phyloP scores from a whole-genome alignment of 1,139 yeast species.

The Suhomyces yuchorum region DNA sequence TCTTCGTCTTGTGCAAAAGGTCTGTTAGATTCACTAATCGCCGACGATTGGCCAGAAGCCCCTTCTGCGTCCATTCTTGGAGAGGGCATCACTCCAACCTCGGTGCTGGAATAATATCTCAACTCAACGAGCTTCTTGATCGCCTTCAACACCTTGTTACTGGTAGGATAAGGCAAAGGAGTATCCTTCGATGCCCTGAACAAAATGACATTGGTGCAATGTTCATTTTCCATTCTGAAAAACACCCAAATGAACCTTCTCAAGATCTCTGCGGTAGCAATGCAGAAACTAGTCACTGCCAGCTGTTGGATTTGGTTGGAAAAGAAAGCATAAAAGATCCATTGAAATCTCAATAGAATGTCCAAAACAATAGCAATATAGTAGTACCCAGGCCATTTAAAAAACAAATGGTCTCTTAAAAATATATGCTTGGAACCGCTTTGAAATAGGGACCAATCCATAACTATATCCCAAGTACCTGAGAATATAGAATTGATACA shows the following conservation, averaged over 20 bases:
- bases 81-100: slow-evolving; percentile 1
- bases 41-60: slow-evolving; percentile 5
- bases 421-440: slow-evolving; percentile 56
- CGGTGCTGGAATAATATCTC: slow-evolving; percentile 24
- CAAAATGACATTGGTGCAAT: slow-evolving; percentile 80
- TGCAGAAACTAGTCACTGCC: slow-evolving; percentile 82
- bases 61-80: not conserved
- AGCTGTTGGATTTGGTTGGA: slow-evolving; percentile 80
- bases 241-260: slow-evolving; percentile 87
- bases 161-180: slow-evolving; percentile 74
- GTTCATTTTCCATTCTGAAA: slow-evolving; percentile 95
- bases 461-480: slow-evolving; percentile 82
- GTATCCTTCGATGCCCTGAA: slow-evolving; percentile 86
- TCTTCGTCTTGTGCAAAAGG: slow-evolving; percentile 16
- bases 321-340: slow-evolving; percentile 83
- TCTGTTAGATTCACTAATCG: slow-evolving; percentile 15
- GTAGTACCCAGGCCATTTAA: slow-evolving; percentile 58
- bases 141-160: slow-evolving; percentile 40
- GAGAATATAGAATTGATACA: slow-evolving; percentile 69
- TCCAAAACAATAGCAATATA: slow-evolving; percentile 75
- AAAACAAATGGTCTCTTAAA: slow-evolving; percentile 73
- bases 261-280: slow-evolving; percentile 78
- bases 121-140: slow-evolving; percentile 43
- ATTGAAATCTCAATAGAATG: slow-evolving; percentile 77
- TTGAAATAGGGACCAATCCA: slow-evolving; percentile 95